Evolutionary conservation across 2,329 filamentous ascomycete species (phyloP).

Genomic region (Fusarium floridanum): DNA sequence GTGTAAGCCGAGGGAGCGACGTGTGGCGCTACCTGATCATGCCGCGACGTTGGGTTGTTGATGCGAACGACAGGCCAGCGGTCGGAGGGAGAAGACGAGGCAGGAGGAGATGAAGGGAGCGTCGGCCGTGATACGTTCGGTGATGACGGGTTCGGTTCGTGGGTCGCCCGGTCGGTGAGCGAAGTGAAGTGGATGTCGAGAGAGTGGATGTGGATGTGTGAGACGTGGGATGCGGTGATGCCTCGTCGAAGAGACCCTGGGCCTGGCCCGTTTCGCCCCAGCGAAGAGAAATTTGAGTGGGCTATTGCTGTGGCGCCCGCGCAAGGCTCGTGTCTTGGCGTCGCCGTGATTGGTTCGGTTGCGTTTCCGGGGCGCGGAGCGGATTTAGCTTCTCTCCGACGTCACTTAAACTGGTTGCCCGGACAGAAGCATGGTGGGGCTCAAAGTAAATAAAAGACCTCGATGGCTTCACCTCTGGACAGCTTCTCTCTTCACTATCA

Average conservation of each 20-base stretch:
- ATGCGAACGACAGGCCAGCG: not conserved
- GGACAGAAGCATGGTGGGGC: constrained; percentile 52
- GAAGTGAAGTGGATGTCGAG: constrained; percentile 30
- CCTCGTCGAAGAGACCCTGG: constrained; percentile 31
- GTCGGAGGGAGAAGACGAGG: not conserved
- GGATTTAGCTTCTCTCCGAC: constrained; percentile 37
- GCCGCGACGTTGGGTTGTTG: constrained; percentile 27
- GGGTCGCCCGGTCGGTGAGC: constrained; percentile 31
- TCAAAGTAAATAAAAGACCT: constrained; percentile 62
- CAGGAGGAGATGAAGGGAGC: not conserved
- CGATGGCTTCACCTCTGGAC: constrained; percentile 27
- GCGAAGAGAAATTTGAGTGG: constrained; percentile 38
- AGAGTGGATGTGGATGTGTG: constrained; percentile 17
- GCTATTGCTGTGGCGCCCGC: constrained; percentile 27
- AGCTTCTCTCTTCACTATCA: constrained; percentile 44
- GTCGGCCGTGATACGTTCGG: constrained; percentile 12
- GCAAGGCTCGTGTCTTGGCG: constrained; percentile 18
- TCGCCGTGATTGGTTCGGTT: constrained; percentile 31
- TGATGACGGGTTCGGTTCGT: constrained; percentile 11
- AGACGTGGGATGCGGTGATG: constrained; percentile 34
- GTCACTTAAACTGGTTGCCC: constrained; percentile 50
- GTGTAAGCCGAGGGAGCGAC: constrained; percentile 23
- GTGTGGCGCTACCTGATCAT: constrained; percentile 42
- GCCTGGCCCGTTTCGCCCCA: constrained; percentile 21
- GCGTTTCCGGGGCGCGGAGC: constrained; percentile 32